phyloP scores from a whole-genome alignment of 192 early-diverging fungal species.

The Umbelopsis vinacea region DNA sequence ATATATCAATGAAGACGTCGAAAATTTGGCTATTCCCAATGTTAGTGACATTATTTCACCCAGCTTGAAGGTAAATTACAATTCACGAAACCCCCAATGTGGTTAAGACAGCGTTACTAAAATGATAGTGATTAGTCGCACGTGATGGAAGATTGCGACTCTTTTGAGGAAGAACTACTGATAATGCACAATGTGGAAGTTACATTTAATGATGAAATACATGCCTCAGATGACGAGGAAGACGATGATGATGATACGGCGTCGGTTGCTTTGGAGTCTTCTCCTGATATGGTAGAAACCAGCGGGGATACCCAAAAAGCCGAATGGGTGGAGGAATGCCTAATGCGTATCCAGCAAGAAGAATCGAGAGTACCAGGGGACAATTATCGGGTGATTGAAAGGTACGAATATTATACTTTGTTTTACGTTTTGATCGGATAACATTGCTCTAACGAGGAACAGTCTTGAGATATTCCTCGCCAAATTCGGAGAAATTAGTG shows the following conservation, averaged over 20 bases:
- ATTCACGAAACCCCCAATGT: not conserved
- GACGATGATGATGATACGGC: not conserved
- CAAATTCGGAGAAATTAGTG: slow-evolving; percentile 23
- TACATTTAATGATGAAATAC: not conserved
- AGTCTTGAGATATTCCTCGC: slow-evolving; percentile 26
- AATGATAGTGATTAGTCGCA: not conserved
- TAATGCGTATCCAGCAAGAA: slow-evolving; percentile 21
- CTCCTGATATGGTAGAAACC: not conserved
- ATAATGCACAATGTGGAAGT: not conserved
- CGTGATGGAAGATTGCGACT: slow-evolving; percentile 3
- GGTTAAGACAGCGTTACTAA: not conserved
- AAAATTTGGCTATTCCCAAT: not conserved
- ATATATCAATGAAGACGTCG: not conserved
- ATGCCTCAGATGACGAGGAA: not conserved
- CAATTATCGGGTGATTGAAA: slow-evolving; percentile 14
- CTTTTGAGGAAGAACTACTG: slow-evolving; percentile 9
- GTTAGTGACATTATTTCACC: slow-evolving; percentile 7
- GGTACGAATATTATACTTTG: not conserved
- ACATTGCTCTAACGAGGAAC: not conserved
- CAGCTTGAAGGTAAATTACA: slow-evolving; percentile 11
- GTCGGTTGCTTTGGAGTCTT: not conserved
- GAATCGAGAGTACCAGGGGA: not conserved
- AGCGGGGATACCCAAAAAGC: not conserved
- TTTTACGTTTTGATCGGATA: not conserved
- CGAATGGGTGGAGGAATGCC: not conserved